These are phyloP conservation scores for Tricholoma furcatifolium DNA, from an alignment of 768 basidiomycete species.

Conservation along the genomic window DNA sequence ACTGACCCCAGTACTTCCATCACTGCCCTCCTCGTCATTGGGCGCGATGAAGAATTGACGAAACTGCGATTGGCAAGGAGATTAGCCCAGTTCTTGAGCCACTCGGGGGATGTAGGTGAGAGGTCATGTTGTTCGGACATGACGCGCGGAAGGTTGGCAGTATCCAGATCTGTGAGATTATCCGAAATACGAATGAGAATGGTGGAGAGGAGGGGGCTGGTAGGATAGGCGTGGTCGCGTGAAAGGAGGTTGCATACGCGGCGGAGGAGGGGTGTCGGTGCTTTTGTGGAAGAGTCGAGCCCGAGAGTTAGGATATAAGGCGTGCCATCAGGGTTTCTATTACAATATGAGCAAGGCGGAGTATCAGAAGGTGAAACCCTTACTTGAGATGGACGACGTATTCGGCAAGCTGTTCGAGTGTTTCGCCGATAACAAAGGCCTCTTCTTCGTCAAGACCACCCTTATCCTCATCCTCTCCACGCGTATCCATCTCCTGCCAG, in stretches of 20 bases:
- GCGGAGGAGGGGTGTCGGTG: slow-evolving; percentile 61
- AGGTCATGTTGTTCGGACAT: slow-evolving; percentile 71
- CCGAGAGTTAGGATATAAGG: slow-evolving; percentile 49
- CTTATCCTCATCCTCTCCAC: slow-evolving; percentile 48
- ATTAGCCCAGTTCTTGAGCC: slow-evolving; percentile 66
- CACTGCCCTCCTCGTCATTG: slow-evolving; percentile 53
- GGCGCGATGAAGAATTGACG: slow-evolving; percentile 36
- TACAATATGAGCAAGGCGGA: neutral
- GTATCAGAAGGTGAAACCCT: slow-evolving; percentile 22
- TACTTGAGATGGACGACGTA: slow-evolving; percentile 62
- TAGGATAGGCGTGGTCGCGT: slow-evolving; percentile 55
- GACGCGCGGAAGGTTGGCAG: slow-evolving; percentile 54
- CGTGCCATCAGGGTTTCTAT: slow-evolving; percentile 42
- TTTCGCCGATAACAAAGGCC: slow-evolving; percentile 60
- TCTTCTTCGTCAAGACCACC: slow-evolving; percentile 63
- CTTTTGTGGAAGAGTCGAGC: slow-evolving; percentile 44
- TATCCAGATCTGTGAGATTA: slow-evolving; percentile 70
- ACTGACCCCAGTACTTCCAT: slow-evolving; percentile 57
- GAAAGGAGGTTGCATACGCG: slow-evolving; percentile 62
- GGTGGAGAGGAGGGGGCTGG: slow-evolving; percentile 60
- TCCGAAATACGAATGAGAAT: slow-evolving; percentile 65
- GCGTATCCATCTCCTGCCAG: slow-evolving; percentile 67
- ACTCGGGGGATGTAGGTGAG: slow-evolving; percentile 68
- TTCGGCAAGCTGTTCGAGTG: slow-evolving; percentile 54
- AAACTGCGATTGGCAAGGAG: slow-evolving; percentile 51